Evolutionary conservation across 164 flowering plant species (phyloP).

Genomic region (Sedum album): DNA sequence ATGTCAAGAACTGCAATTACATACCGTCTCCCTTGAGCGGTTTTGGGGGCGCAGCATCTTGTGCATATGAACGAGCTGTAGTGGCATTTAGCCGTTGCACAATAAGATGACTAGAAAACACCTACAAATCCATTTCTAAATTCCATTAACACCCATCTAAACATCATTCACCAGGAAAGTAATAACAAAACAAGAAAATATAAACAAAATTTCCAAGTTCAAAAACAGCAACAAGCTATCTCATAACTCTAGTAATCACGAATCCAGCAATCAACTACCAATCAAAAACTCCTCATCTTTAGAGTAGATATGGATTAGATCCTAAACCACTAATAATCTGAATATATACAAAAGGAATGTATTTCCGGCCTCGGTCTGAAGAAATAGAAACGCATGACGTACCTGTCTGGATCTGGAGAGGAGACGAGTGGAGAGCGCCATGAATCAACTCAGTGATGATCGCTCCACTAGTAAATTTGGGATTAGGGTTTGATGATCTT

Average conservation of each 20-base stretch:
- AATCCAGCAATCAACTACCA: too few relatives aligned
- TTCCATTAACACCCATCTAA: background rate
- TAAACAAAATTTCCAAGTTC: too few relatives aligned
- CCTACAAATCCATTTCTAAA: constrained; percentile 22
- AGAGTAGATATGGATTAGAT: too few relatives aligned
- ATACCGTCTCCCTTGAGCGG: constrained; percentile 86
- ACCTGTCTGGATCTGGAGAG: constrained; percentile 45
- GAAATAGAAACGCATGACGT: background rate
- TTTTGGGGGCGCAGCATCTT: constrained; percentile 45
- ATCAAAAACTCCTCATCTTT: too few relatives aligned
- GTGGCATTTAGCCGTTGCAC: constrained; percentile 34
- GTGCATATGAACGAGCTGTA: constrained; percentile 65
- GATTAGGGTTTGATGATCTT: background rate
- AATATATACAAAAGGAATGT: background rate
- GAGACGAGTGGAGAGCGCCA: constrained; percentile 45
- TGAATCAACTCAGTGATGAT: constrained; percentile 11
- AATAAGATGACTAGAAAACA: constrained; percentile 38
- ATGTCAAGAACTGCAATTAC: constrained; percentile 14
- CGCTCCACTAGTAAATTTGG: background rate
- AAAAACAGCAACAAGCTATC: background rate
- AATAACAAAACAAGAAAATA: too few relatives aligned
- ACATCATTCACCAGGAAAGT: background rate
- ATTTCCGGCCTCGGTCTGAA: background rate
- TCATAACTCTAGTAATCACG: too few relatives aligned
- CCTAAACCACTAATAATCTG: too few relatives aligned